Evolutionary conservation across 2,329 filamentous ascomycete genomes (phyloP), one percentile per base, ranked within the genome.

Genomic region (Trichoderma endophyticum): DNA sequence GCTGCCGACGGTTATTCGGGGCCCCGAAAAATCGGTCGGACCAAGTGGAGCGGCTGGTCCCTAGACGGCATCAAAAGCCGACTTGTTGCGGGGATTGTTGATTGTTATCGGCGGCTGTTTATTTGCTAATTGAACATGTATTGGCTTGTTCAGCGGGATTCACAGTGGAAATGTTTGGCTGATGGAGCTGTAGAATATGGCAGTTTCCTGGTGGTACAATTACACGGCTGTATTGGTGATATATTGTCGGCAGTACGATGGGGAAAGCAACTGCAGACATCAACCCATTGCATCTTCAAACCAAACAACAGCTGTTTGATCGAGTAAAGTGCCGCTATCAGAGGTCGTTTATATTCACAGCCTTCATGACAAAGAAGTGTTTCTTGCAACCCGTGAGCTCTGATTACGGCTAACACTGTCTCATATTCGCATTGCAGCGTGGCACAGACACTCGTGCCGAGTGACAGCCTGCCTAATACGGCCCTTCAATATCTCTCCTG

Each of bases 31-130:
- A 70, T 36, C 36, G 67, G 57, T 34, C 57, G 57, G 67, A 34
- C 67, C 67, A 70, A 36, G 67, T 70, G 67, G 67, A 70, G 67
- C 67, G 64, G 34, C 51, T 61, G 57, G 39, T 62, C 57, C 57
- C 57, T 54, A 70, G 59, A 54, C 67, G 57, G 67, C 57, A 70
- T 70, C 67, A 70, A 70, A 70, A 70, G 57, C 67, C 67, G 67
- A 39, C 54, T 14, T 14, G 28, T 43, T 51, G 67, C 67, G 67
- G 67, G 67, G 67, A 15, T n/a, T 36, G 36, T 34, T 67, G 57
- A 15, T 26, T 36, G 36, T 34, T 67, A 67, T 61, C 67, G 39
- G 34, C 28, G 62, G 11, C 6, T 28, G n/a, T 28, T 67, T 24
- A 18, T 56, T 26, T 18, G 36, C 26, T 8, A 12, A 56, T n/a